Percentiles rank a stretch among this genome's conserved stretches.
Evolutionary conservation across 139 green algal species (phyloP).

Genomic region (Chlamydomonas sp.): DNA sequence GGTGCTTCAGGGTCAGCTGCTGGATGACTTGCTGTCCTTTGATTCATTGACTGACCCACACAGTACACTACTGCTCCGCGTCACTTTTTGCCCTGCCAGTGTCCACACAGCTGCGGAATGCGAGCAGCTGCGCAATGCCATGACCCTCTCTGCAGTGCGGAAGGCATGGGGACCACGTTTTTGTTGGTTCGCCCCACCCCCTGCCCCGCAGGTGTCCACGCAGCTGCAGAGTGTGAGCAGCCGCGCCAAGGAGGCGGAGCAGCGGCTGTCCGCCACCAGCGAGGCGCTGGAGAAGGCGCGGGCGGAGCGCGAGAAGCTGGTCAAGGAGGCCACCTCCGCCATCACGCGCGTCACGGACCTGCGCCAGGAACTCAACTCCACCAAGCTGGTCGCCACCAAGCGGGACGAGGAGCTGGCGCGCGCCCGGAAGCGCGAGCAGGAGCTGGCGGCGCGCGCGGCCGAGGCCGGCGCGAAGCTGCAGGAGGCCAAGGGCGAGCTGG

Average conservation of each 20-base stretch:
- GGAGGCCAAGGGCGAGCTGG: conserved; percentile 3
- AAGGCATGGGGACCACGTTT: neutral
- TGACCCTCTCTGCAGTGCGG: neutral
- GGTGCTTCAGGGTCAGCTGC: neutral
- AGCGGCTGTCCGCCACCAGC: neutral
- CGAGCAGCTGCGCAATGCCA: neutral
- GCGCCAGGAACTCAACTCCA: conserved; percentile 27
- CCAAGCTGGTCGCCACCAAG: neutral
- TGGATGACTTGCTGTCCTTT: neutral
- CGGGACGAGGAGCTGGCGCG: neutral
- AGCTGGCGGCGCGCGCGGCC: neutral
- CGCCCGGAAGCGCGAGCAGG: neutral
- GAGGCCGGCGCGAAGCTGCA: neutral
- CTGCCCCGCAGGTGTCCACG: neutral
- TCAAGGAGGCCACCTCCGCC: neutral
- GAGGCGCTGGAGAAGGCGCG: conserved; percentile 2
- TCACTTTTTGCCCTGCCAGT: neutral
- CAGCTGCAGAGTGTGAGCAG: neutral
- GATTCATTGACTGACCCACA: too few relatives aligned
- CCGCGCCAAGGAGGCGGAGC: neutral
- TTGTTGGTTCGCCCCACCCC: neutral
- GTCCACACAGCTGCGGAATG: neutral
- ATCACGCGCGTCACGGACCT: conserved; percentile 22
- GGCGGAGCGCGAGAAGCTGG: conserved; percentile 29
- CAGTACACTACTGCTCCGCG: neutral